Conservation (phyloP, 1,284 basidiomycete species). For the Cystobasidium slooffiae region DNA sequence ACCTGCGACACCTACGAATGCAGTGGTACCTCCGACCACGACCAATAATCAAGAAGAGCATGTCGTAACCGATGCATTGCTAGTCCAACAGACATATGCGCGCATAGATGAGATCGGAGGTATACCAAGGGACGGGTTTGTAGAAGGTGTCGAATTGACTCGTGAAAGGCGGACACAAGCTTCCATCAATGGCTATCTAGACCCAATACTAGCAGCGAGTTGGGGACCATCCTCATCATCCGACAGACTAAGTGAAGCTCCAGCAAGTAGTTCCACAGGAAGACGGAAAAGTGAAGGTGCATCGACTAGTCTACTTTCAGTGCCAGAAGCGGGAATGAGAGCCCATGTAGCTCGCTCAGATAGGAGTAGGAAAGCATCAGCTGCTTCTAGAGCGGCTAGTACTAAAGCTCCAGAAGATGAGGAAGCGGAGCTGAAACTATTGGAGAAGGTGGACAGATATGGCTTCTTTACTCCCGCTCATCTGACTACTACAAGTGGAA, state of each 20-base stretch:
- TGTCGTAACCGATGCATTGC: constrained; percentile 14
- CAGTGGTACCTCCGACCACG: not conserved
- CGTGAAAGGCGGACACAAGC: constrained; percentile 60
- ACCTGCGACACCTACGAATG: constrained; percentile 1
- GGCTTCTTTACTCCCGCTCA: constrained; percentile 52
- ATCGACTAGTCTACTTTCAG: constrained; percentile 15
- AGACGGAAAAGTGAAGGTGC: constrained; percentile 20
- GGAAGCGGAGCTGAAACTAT: constrained; percentile 27
- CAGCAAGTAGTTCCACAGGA: constrained; percentile 3
- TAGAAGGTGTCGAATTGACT: constrained; percentile 89
- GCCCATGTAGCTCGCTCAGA: not conserved
- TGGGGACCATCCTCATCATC: constrained; percentile 43
- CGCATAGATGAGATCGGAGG: constrained; percentile 66
- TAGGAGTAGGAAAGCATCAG: constrained; percentile 29
- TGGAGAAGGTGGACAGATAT: constrained; percentile 44
- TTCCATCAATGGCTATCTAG: constrained; percentile 20
- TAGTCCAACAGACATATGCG: constrained; percentile 37
- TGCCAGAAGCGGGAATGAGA: not conserved
- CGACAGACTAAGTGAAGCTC: constrained; percentile 58
- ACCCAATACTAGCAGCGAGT: constrained; percentile 15
- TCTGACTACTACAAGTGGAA: constrained; percentile 38
- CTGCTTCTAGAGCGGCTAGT: constrained; percentile 11
- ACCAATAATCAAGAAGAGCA: not conserved
- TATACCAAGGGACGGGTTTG: constrained; percentile 86
- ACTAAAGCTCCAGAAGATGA: constrained; percentile 34